Percentiles rank a stretch among this genome's conserved stretches.
Conservation (phyloP, 768 basidiomycete genomes). For the Hygrocybe coccinea region DNA sequence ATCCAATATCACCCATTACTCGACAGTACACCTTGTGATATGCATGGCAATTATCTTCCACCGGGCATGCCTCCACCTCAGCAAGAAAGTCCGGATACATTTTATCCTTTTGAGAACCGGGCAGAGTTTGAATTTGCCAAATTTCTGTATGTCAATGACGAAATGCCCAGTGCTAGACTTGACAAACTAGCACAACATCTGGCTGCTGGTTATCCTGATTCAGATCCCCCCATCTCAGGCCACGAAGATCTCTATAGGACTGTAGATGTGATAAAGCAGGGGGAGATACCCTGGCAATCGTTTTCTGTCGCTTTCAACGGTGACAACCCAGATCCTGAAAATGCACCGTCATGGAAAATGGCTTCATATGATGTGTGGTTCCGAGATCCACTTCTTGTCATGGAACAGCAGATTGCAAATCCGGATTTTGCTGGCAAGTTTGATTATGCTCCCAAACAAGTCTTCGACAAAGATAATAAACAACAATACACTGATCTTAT, state of each 20-base stretch:
- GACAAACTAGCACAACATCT: no score
- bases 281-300: slow-evolving; percentile 26
- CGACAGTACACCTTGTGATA: no score
- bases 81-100: no score
- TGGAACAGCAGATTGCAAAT: slow-evolving; percentile 30
- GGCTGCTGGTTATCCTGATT: no score
- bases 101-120: no score
- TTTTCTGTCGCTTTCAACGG: slow-evolving; percentile 18
- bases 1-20: no score
- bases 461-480: slow-evolving; percentile 20
- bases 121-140: no score
- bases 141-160: no score
- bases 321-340: slow-evolving; percentile 7
- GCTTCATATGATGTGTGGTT: slow-evolving; percentile 29
- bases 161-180: no score
- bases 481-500: slow-evolving; percentile 33
- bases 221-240: slow-evolving; percentile 17
- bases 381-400: slow-evolving; percentile 25
- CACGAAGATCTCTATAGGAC: slow-evolving; percentile 20
- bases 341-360: slow-evolving; percentile 31
- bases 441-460: slow-evolving; percentile 29
- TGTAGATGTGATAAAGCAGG: slow-evolving; percentile 22
- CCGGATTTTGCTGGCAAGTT: slow-evolving; percentile 31
- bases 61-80: no score
- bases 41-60: no score